These are phyloP conservation scores for Daldinia grandis DNA, from an alignment of 495 filamentous ascomycete genomes.

Conservation along the genomic window DNA sequence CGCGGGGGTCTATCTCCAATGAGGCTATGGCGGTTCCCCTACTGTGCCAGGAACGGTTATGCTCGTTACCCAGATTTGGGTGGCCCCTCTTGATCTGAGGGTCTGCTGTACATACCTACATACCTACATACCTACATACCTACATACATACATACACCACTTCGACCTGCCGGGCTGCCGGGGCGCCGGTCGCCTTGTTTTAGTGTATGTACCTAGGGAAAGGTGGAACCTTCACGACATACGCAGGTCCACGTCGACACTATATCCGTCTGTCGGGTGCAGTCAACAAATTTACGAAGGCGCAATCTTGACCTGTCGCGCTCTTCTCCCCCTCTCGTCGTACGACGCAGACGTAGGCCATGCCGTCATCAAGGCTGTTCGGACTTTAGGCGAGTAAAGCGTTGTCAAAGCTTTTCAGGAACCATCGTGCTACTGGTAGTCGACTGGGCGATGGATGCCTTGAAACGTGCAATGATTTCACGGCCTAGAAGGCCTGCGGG, in stretches of 20 bases:
- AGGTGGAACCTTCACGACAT: constrained; percentile 1
- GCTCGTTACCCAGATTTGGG: background rate
- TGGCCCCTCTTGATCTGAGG: constrained; percentile 1
- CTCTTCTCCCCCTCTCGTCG: background rate
- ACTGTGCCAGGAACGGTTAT: background rate
- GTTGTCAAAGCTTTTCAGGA: background rate
- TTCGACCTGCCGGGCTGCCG: background rate
- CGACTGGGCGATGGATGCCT: too few species aligned
- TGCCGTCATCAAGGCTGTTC: background rate
- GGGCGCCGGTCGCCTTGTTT: background rate
- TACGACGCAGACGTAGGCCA: background rate
- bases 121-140: too few species aligned
- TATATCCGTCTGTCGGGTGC: background rate
- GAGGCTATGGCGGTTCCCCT: constrained; percentile 5
- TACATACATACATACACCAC: too few species aligned
- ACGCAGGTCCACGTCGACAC: constrained; percentile 3
- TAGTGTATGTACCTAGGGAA: too few species aligned
- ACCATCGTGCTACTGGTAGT: background rate
- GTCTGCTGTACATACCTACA: background rate
- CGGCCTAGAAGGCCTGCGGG: background rate
- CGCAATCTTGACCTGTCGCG: background rate
- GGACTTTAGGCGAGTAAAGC: background rate
- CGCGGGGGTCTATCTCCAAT: background rate
- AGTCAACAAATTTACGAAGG: background rate
- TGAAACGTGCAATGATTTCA: background rate